Evolutionary conservation across 2,329 filamentous ascomycete species (phyloP), one percentile per base, ranked within the genome.

Genomic region (Pseudocercospora macadamiae): DNA sequence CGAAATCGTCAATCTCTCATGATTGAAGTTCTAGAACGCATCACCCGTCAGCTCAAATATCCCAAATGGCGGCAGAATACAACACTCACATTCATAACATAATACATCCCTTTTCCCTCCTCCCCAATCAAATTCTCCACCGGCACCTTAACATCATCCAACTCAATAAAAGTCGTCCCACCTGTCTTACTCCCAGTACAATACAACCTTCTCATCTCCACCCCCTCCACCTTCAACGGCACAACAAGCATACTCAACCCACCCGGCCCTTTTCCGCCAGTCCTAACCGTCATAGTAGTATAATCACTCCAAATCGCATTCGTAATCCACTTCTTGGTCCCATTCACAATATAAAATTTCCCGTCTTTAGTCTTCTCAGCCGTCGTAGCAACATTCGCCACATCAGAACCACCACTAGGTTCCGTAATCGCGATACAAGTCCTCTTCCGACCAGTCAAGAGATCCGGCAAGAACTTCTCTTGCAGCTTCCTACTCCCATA

Each of bases 351-450:
- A 69, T 89, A 91, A 67, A 83, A 75, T 69, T 85, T 86, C 7
- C 88, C 88, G 68, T 88, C 85, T 0, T 78, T 70, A 2, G 79
- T 82, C 71, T 86, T 86, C 7, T 73, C 77, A 3, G 89, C 89
- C 0, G 84, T 89, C 0, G 88, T 91, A 2, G 82, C 80, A 63
- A 91, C 88, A 68, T 87, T 88, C 7, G 87, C 86, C 1, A 91
- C 89, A 70, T 91, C 89, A 53, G 83, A 86, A 0, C 89, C 89
- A 0, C 87, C 88, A 49, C 83, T 83, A 0, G 89, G 89, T 70
- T 92, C 89, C 0, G 89, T 91, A 65, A 92, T 90, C 9, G 89
- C 89, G 65, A 92, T 90, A 69, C 89, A 91, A 14, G 80, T 80
- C 48, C 88, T 80, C 75, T 86, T 89, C 70, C 80, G 82, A 3